Percentiles rank a stretch among this genome's conserved stretches.
These are phyloP conservation scores for Paramecium caudatum DNA, from an alignment of 73 alveolate genomes.

Conservation along the genomic window DNA sequence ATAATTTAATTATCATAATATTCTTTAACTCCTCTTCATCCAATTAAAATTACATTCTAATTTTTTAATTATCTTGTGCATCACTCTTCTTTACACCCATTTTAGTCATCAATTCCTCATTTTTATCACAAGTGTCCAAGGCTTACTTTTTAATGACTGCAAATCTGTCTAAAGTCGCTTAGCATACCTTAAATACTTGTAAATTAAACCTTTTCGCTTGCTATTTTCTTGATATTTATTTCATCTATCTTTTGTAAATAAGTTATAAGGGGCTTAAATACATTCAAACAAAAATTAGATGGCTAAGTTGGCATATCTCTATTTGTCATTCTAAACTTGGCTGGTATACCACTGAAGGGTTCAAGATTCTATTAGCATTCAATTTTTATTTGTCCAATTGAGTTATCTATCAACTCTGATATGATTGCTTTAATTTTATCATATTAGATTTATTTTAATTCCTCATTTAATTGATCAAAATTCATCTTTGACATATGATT, in stretches of 20 bases:
- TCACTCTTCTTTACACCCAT: constrained; percentile 65
- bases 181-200: not conserved
- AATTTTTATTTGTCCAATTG: not conserved
- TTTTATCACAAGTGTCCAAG: constrained; percentile 60
- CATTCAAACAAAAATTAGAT: constrained; percentile 51
- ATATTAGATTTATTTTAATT: not conserved
- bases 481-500: constrained; percentile 33
- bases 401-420: constrained; percentile 3
- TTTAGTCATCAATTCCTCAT: constrained; percentile 58
- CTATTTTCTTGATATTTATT: not conserved
- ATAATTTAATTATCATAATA: constrained; percentile 35
- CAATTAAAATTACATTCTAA: constrained; percentile 38
- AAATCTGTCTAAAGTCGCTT: not conserved
- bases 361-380: constrained; percentile 46
- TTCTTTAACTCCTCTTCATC: constrained; percentile 51
- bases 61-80: constrained; percentile 39
- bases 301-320: constrained; percentile 57
- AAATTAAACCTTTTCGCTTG: not conserved
- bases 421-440: constrained; percentile 1
- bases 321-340: constrained; percentile 67
- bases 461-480: not conserved
- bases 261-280: constrained; percentile 41
- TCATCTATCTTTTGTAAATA: constrained; percentile 14
- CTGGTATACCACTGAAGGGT: constrained; percentile 61
- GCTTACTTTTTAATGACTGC: constrained; percentile 29